These are phyloP conservation scores for Pholiota microspora DNA, from an alignment of 768 basidiomycete species.

Conservation along the genomic window DNA sequence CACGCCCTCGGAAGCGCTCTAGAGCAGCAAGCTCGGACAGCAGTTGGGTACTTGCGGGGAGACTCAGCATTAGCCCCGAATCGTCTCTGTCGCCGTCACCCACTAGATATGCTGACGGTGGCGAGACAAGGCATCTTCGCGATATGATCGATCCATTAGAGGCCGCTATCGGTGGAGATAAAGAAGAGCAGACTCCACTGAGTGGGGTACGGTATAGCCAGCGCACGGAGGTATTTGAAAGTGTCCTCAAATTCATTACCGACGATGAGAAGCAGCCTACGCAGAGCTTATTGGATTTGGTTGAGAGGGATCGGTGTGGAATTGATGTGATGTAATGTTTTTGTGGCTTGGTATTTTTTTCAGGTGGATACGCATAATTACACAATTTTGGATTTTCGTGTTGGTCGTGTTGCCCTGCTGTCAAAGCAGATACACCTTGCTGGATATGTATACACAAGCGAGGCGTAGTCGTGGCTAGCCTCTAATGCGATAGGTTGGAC, in stretches of 20 bases:
- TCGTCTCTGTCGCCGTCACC: not conserved
- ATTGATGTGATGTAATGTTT: not conserved
- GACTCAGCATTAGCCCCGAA: conserved; percentile 14
- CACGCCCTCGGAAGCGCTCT: conserved; percentile 41
- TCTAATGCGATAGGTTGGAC: no score
- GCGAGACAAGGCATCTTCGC: conserved; percentile 20
- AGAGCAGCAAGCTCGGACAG: conserved; percentile 36
- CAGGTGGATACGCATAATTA: not conserved
- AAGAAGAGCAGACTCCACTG: conserved; percentile 18
- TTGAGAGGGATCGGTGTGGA: conserved; percentile 38
- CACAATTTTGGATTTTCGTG: no score
- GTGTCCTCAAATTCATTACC: conserved; percentile 59
- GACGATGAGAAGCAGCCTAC: conserved; percentile 66
- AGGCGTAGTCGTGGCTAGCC: no score
- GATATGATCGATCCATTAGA: conserved; percentile 27
- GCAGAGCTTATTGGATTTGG: conserved; percentile 60
- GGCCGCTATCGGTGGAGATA: conserved; percentile 16
- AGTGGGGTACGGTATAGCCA: conserved; percentile 54
- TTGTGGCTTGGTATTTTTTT: not conserved
- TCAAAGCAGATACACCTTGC: not conserved
- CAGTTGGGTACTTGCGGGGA: conserved; percentile 39
- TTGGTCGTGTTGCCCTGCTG: not conserved
- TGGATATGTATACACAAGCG: no score
- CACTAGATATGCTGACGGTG: conserved; percentile 3
- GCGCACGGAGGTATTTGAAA: conserved; percentile 70